A percentile compares a stretch with the other conserved stretches of the same genome.
phyloP scores from a whole-genome alignment of 768 basidiomycete species.

The Amanita phalloides region DNA sequence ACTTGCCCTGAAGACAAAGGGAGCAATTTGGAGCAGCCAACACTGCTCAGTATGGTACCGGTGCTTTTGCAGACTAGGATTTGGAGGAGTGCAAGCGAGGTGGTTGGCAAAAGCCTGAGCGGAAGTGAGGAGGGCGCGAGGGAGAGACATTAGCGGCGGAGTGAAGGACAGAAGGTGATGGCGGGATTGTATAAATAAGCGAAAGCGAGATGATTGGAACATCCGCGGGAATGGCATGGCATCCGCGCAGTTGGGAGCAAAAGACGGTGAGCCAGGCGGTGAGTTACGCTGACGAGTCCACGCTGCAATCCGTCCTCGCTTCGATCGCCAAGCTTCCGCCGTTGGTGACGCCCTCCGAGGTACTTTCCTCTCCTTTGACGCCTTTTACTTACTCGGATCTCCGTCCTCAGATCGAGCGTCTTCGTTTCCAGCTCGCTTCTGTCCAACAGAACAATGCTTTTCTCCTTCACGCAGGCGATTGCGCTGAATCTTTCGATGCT shows the following conservation, averaged over 20 bases:
- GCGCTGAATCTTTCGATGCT: slow-evolving; percentile 91
- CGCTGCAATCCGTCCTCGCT: slow-evolving; percentile 49
- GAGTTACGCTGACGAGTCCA: background rate
- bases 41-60: slow-evolving; percentile 44
- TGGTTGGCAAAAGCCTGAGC: slow-evolving; percentile 42
- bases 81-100: slow-evolving; percentile 44
- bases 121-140: slow-evolving; percentile 34
- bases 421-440: slow-evolving; percentile 67
- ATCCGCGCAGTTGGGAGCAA: no score
- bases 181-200: no score
- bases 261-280: no score
- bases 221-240: no score
- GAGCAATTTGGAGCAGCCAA: slow-evolving; percentile 44
- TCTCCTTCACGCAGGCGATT: slow-evolving; percentile 94
- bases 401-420: slow-evolving; percentile 57
- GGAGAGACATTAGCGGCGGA: slow-evolving; percentile 28
- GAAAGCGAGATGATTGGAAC: no score
- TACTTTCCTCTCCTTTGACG: slow-evolving; percentile 21
- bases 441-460: slow-evolving; percentile 88
- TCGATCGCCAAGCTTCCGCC: slow-evolving; percentile 79
- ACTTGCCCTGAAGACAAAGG: slow-evolving; percentile 41
- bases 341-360: slow-evolving; percentile 89
- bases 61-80: slow-evolving; percentile 37
- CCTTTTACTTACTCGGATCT: slow-evolving; percentile 1
- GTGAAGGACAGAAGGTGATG: no score